These are phyloP conservation scores for Boletus rubroflammeus DNA, from an alignment of 768 basidiomycete genomes.

Conservation along the genomic window DNA sequence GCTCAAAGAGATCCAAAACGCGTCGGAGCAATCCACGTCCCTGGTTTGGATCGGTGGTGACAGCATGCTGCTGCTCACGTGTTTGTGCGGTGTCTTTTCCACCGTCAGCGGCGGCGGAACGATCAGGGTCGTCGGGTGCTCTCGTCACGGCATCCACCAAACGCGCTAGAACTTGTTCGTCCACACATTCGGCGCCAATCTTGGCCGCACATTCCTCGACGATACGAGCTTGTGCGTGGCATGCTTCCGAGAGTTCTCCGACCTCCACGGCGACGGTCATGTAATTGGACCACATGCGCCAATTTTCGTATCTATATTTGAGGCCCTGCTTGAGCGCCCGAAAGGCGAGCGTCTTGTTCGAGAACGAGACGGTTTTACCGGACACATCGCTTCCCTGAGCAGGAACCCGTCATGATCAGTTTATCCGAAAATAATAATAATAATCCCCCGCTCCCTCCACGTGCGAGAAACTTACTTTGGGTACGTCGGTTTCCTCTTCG, in stretches of 20 bases:
- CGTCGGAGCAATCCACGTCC: conserved; percentile 63
- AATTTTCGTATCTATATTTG: conserved; percentile 80
- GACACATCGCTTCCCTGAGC: conserved; percentile 22
- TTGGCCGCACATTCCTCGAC: conserved; percentile 53
- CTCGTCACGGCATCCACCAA: conserved; percentile 85
- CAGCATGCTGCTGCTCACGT: conserved; percentile 15
- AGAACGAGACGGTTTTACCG: conserved; percentile 47
- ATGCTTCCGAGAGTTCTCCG: conserved; percentile 86
- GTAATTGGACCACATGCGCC: conserved; percentile 99
- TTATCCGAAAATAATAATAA: not conserved
- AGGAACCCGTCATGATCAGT: conserved; percentile 11
- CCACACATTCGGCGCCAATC: conserved; percentile 56
- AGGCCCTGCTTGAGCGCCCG: conserved; percentile 90
- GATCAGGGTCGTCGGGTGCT: conserved; percentile 37
- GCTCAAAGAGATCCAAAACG: conserved; percentile 71
- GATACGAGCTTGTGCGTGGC: conserved; percentile 76
- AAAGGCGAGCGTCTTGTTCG: conserved; percentile 85
- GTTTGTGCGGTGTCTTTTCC: conserved; percentile 10
- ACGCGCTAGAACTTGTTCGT: conserved; percentile 84
- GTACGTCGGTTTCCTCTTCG: conserved; percentile 25
- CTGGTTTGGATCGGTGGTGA: conserved; percentile 48
- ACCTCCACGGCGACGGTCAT: conserved; percentile 92
- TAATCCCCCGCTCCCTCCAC: no score
- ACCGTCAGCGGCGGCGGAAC: conserved; percentile 6
- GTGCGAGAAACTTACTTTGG: conserved; percentile 17